phyloP scores from a whole-genome alignment of 169 alveolate species.

The Amoebophrya sp. region DNA sequence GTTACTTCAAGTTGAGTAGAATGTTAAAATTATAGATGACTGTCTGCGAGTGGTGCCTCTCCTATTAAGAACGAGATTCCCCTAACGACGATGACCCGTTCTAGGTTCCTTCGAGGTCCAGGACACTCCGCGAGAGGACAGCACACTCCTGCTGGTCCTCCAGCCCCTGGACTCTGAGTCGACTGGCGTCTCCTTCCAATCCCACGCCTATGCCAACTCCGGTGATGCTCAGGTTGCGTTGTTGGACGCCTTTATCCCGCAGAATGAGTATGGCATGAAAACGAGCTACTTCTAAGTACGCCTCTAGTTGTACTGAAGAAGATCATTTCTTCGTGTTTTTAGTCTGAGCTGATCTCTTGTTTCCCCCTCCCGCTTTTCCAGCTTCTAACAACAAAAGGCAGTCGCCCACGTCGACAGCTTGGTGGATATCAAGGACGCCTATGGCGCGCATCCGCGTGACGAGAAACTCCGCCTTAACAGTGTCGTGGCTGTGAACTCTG shows the following conservation, averaged over 20 bases:
- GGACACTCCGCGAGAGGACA: constrained; percentile 24
- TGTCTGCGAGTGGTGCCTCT: too few relatives aligned
- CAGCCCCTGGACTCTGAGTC: neutral
- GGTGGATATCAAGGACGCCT: neutral
- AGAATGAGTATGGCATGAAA: too few relatives aligned
- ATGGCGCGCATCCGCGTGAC: neutral
- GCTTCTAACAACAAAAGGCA: too few relatives aligned
- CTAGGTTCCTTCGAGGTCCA: constrained; percentile 9
- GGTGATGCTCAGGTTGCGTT: neutral
- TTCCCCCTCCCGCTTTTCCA: too few relatives aligned
- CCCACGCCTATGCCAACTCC: neutral
- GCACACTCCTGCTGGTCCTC: neutral
- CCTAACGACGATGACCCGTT: too few relatives aligned
- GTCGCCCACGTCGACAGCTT: neutral
- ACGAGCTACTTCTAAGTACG: too few relatives aligned
- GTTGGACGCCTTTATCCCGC: neutral
- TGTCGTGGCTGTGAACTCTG: neutral
- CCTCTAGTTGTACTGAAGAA: too few relatives aligned
- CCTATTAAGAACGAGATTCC: too few relatives aligned
- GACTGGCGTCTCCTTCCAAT: neutral
- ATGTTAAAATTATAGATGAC: too few relatives aligned
- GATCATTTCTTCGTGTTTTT: too few relatives aligned
- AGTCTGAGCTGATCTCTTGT: too few relatives aligned
- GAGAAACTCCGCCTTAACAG: neutral
- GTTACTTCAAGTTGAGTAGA: too few relatives aligned